Percentiles rank a stretch among this genome's conserved stretches.
Evolutionary conservation across 202 grass and related monocot genomes (phyloP).

Genomic region (Brachypodium distachyon): DNA sequence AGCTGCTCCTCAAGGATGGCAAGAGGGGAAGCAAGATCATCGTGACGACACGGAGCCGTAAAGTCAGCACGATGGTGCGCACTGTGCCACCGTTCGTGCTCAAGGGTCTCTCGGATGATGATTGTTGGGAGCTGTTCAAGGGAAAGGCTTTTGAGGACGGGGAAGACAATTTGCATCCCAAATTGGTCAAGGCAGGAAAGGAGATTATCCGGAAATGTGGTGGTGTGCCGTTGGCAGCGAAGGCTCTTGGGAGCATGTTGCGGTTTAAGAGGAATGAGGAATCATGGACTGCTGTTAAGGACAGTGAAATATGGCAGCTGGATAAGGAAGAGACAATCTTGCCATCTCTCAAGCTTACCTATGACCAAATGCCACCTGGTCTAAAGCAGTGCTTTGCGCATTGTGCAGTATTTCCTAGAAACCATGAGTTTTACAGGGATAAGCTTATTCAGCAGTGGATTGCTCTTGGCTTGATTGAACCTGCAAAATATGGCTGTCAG

Average conservation of each 20-base stretch:
- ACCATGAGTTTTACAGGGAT: conserved; percentile 31
- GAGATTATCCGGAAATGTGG: conserved; percentile 39
- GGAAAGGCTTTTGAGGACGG: conserved; percentile 27
- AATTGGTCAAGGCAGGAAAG: conserved; percentile 15
- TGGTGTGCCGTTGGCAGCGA: conserved; percentile 38
- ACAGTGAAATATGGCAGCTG: conserved; percentile 38
- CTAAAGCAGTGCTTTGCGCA: conserved; percentile 43
- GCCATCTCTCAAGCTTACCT: conserved; percentile 38
- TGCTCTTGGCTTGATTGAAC: conserved; percentile 41
- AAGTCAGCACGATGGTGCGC: conserved; percentile 32
- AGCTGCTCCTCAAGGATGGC: conserved; percentile 21
- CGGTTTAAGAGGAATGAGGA: conserved; percentile 27
- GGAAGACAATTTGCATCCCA: conserved; percentile 15
- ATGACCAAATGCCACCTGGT: conserved; percentile 31
- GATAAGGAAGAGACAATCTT: conserved; percentile 26
- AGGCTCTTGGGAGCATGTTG: conserved; percentile 48
- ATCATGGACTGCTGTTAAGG: conserved; percentile 24
- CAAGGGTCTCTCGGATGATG: conserved; percentile 25
- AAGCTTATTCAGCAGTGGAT: conserved; percentile 44
- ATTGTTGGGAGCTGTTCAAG: conserved; percentile 50
- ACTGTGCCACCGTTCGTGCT: conserved; percentile 20
- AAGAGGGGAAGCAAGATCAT: conserved; percentile 59
- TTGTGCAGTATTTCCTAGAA: conserved; percentile 46
- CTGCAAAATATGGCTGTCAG: neutral
- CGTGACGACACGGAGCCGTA: conserved; percentile 33